These are phyloP conservation scores for Pythium monospermum DNA, from an alignment of 352 stramenopile species.

Conservation along the genomic window DNA sequence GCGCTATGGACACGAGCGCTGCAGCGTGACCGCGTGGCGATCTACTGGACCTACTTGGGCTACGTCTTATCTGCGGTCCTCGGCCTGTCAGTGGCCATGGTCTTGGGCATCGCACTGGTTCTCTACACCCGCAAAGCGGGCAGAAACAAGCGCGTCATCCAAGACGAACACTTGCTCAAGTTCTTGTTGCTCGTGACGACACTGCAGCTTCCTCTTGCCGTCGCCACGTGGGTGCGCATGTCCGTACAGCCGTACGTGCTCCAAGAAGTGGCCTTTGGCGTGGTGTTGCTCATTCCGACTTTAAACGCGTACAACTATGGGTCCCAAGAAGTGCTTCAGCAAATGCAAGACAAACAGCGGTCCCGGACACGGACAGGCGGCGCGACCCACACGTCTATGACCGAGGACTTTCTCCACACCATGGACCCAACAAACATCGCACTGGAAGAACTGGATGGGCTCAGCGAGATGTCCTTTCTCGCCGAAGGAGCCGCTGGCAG, in stretches of 20 bases:
- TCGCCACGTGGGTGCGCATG: slow-evolving; percentile 30
- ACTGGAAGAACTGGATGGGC: slow-evolving; percentile 52
- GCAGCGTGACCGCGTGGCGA: slow-evolving; percentile 6
- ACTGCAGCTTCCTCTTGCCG: slow-evolving; percentile 44
- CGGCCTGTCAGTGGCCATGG: slow-evolving; percentile 21
- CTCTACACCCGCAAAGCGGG: slow-evolving; percentile 24
- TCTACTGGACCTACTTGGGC: slow-evolving; percentile 14
- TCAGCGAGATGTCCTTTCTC: slow-evolving; percentile 51
- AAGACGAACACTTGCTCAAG: slow-evolving; percentile 41
- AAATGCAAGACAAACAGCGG: slow-evolving; percentile 21
- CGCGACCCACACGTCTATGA: slow-evolving; percentile 16
- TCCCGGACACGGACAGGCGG: slow-evolving; percentile 20
- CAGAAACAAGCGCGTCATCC: background rate
- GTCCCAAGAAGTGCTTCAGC: slow-evolving; percentile 11
- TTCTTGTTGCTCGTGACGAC: slow-evolving; percentile 42
- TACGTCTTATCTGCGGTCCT: slow-evolving; percentile 31
- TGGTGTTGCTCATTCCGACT: slow-evolving; percentile 44
- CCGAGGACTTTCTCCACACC: slow-evolving; percentile 37
- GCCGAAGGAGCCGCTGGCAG: slow-evolving; percentile 55
- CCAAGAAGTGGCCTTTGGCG: slow-evolving; percentile 30
- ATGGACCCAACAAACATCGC: slow-evolving; percentile 38
- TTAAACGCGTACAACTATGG: slow-evolving; percentile 54
- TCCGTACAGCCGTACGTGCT: slow-evolving; percentile 24
- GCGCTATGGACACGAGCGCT: slow-evolving; percentile 30
- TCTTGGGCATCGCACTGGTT: slow-evolving; percentile 16